Base-by-base conservation (phyloP, 208 protist genomes). In the Leishmania tarentolae region DNA sequence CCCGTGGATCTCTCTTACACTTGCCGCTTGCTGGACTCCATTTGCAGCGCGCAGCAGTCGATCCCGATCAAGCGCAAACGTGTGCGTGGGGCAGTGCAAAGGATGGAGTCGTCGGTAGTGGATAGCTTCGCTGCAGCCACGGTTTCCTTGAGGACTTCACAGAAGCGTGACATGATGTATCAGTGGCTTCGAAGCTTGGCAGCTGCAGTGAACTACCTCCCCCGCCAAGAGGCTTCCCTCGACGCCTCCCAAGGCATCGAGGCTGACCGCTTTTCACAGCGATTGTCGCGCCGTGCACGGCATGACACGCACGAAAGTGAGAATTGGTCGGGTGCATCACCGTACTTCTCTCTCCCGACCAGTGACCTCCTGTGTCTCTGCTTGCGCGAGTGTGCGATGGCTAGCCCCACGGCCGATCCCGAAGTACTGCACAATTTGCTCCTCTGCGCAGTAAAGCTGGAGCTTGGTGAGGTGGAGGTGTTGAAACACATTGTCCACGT, bases 351-450 rank as follows among this genome's bases (percentile, higher is more conserved):
- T 2, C 59, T 86, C 17, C 76, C 78, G 11, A 72, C 91, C 8
- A 92, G 79, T 75, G 94, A 97, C 77, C 85, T 86, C 11, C 85
- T 97, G 40, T 93, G 90, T 72, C 72, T 92, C 35, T 93, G 90
- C 65, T 86, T 97, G 1, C 78, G 83, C 3, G 82, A 86, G 74
- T 85, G 78, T 40, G 82, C 63, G 63, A 73, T 76, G 75, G 46
- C 6, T 42, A 81, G 37, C 8, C 57, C 42, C 7, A 53, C 69
- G 15, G 61, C 75, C 17, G 40, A 40, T 0, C 52, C 68, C 3
- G 70, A 53, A 21, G 53, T 65, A 0, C 31, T 81, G 76, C 75
- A 83, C 31, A 35, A 74, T 19, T 66, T 97, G 57, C 83, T 96
- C 11, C 31, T 83, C 17, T 80, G 75, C 21, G 92, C 91, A 0